Evolutionary conservation across 257 asterid genomes (phyloP).

Genomic region (Thymus quinquecostatus): DNA sequence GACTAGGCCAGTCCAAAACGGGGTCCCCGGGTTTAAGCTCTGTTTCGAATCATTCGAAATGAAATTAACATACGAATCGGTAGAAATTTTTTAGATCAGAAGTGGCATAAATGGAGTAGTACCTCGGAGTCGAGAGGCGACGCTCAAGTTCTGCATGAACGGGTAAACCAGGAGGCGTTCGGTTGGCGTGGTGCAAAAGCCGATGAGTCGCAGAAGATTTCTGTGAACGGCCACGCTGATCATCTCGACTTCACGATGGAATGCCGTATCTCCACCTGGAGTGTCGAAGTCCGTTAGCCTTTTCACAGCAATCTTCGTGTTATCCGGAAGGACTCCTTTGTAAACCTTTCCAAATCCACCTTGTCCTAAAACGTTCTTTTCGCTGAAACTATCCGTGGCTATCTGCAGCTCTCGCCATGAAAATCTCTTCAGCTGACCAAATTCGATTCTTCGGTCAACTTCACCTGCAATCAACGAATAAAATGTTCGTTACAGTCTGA

Average conservation of each 20-base stretch:
- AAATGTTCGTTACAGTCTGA: constrained; percentile 6
- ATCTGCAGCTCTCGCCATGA: constrained; percentile 91
- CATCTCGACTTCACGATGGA: constrained; percentile 98
- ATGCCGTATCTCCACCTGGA: constrained; percentile 95
- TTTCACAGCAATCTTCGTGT: constrained; percentile 89
- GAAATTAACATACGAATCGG: not conserved
- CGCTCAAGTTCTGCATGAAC: constrained; percentile 92
- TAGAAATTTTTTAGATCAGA: not conserved
- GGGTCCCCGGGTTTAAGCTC: constrained; percentile 89
- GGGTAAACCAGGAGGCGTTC: constrained; percentile 94
- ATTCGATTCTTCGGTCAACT: constrained; percentile 85
- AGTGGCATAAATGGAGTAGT: constrained; percentile 19
- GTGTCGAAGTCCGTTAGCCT: constrained; percentile 87
- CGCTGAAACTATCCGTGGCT: constrained; percentile 86
- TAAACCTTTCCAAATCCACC: constrained; percentile 98
- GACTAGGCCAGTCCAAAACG: constrained; percentile 77
- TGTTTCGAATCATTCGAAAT: constrained; percentile 39
- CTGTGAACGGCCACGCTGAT: constrained; percentile 96
- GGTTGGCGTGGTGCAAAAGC: constrained; percentile 94
- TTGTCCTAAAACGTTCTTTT: constrained; percentile 88
- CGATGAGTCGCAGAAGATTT: constrained; percentile 81
- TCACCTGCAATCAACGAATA: constrained; percentile 57
- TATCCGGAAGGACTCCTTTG: constrained; percentile 77
- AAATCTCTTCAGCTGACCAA: constrained; percentile 92
- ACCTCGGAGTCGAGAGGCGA: constrained; percentile 95